These are phyloP conservation scores for Xerocomellus chrysenteron DNA, from an alignment of 768 basidiomycete species.

Conservation along the genomic window DNA sequence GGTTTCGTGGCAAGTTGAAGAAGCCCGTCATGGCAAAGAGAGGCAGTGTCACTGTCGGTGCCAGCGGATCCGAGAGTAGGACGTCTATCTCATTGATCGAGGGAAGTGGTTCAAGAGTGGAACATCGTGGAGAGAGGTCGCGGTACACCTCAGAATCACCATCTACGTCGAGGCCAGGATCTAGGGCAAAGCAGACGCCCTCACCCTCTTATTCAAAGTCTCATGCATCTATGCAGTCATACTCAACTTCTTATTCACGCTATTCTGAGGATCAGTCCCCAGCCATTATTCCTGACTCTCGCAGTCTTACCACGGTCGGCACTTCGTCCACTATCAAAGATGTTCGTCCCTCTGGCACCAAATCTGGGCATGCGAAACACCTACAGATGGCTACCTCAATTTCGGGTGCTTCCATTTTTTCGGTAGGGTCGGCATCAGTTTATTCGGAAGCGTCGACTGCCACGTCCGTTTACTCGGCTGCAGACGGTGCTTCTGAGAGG, in stretches of 20 bases:
- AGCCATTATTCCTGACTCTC: not conserved
- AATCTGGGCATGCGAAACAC: slow-evolving; percentile 19
- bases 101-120: not conserved
- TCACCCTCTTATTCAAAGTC: slow-evolving; percentile 17
- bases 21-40: slow-evolving; percentile 78
- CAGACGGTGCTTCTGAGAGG: slow-evolving; percentile 2
- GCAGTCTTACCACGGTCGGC: slow-evolving; percentile 1
- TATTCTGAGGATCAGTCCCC: slow-evolving; percentile 12
- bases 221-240: slow-evolving; percentile 15
- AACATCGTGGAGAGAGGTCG: slow-evolving; percentile 1
- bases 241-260: slow-evolving; percentile 17
- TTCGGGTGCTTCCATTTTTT: slow-evolving; percentile 29
- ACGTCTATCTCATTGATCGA: slow-evolving; percentile 21
- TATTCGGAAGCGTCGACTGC: slow-evolving; percentile 31
- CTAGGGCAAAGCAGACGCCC: slow-evolving; percentile 15
- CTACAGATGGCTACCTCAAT: slow-evolving; percentile 22
- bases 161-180: slow-evolving; percentile 17
- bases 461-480: slow-evolving; percentile 19
- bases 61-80: slow-evolving; percentile 7
- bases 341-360: not conserved
- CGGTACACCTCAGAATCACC: slow-evolving; percentile 18
- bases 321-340: not conserved
- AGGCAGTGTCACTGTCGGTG: slow-evolving; percentile 18
- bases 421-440: slow-evolving; percentile 25
- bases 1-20: slow-evolving; percentile 74